These are phyloP conservation scores for Ochetophila trinervis DNA, from an alignment of 306 rosid species.

Conservation along the genomic window DNA sequence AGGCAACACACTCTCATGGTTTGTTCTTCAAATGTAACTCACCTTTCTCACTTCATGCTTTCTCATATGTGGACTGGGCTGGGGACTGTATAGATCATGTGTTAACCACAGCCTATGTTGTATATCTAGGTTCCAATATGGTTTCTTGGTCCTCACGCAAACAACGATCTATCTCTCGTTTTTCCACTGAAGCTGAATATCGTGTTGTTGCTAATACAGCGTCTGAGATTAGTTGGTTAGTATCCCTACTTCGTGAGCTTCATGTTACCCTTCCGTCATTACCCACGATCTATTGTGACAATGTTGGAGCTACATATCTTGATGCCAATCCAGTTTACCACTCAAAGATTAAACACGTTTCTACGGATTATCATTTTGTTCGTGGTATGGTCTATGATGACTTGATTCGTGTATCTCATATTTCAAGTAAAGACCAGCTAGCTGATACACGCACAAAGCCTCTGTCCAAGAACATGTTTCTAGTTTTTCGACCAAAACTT, in stretches of 20 bases:
- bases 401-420: no score
- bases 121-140: background rate
- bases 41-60: background rate
- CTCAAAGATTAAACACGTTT: no score
- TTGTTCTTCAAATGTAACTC: background rate
- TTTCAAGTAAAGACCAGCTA: no score
- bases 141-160: conserved; percentile 5
- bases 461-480: no score
- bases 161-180: background rate
- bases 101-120: background rate
- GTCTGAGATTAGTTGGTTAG: background rate
- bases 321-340: no score
- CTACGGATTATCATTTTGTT: no score
- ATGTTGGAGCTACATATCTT: no score
- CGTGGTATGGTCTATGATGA: no score
- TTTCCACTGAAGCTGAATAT: background rate
- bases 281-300: no score
- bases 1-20: background rate
- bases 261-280: no score
- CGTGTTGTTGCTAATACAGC: background rate
- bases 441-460: no score
- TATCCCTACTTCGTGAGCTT: background rate
- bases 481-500: no score
- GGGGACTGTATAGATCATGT: background rate
- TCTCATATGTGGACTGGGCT: background rate